Evolutionary conservation across 2,329 filamentous ascomycete species (phyloP), one percentile per base, ranked within the genome.

Genomic region (Aureobasidium sp.): DNA sequence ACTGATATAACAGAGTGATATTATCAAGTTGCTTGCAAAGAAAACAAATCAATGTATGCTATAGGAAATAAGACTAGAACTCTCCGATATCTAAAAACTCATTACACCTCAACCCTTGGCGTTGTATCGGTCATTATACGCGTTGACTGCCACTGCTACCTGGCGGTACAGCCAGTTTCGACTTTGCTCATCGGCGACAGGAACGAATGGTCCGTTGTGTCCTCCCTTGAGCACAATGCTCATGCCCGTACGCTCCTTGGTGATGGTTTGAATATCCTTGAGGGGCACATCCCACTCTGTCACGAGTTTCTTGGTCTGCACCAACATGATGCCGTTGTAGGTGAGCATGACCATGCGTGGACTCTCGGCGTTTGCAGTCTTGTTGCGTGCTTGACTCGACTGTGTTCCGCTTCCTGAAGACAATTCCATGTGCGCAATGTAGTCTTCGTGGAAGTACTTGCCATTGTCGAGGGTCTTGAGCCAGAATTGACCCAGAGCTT

Each of bases 401-500:
- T 64, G 63, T 22, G 62, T 22, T 73, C 94, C 90, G 64, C 87
- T 86, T 12, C 70, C 71, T 8, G 68, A 69, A 56, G 73, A 72
- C 29, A 99, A 83, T 75, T 99, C 93, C 5, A 99, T 81, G 72
- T 99, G 95, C 5, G 92, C 95, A 73, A 99, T 94, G 78, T 99
- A 99, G 72, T 91, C 84, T 75, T 99, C 94, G 76, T 96, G 88
- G 83, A 99, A 99, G 80, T 93, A 97, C 74, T 92, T 94, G 65
- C 94, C 94, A 67, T 97, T 94, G 76, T 99, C 94, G 12, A 96
- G 86, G 63, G 96, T 96, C 81, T 99, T 99, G 66, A 99, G 86
- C 95, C 94, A 99, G 79, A 91, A 97, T 74, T 99, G 94, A 0
- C 94, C 94, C 3, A 99, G 85, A 0, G 94, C 92, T 79, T 99